Evolutionary conservation across 768 basidiomycete species (phyloP), one percentile per base, ranked within the genome.

Genomic region (Rhizopogon vinicolor): DNA sequence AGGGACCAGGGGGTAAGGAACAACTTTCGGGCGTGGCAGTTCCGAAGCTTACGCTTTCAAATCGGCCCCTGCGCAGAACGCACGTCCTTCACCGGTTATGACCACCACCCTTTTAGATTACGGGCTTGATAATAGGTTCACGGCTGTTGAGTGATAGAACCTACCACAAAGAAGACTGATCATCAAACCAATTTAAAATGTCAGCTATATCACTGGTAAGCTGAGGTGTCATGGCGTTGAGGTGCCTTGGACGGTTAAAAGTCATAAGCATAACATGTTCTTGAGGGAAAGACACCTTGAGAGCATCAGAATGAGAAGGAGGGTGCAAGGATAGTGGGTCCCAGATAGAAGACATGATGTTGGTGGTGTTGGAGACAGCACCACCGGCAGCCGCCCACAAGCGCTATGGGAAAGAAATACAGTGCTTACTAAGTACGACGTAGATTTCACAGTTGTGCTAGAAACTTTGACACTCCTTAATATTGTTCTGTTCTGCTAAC

Each of bases 21-120:
- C 18, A 6, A 16, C 5, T 25, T 25, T 4, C 13, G 35, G 29
- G 1, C 5, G 12, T 9, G 6, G 10, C 19, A 25, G 13, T 41
- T 31, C 25, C 22, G 31, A 5, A 4, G 76, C 83, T 55, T 65
- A 89, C 87, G 79, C 80, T 70, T 84, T 84, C 49, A 92, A 75
- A 68, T 92, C 91, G 40, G 87, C 87, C 14, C 90, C 91, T 14
- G 89, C 88, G 61, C 89, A 91, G 70, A 93, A 93, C 1, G 78
- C 64, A 43, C 83, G 80, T 10, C 89, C 89, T 57, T 79, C 76
- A 22, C 89, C 90, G 46, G 89, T 91, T 46, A 92, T 65, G 60
- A 93, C 76, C 39, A 77, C 80, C 9, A 87, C 86, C 90, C 89
- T 91, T 22, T 22, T 64, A 37, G 18, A 49, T 14, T 12, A 37